Evolutionary conservation across 345 rosid species (phyloP).

Genomic region (Lumnitzera racemosa): DNA sequence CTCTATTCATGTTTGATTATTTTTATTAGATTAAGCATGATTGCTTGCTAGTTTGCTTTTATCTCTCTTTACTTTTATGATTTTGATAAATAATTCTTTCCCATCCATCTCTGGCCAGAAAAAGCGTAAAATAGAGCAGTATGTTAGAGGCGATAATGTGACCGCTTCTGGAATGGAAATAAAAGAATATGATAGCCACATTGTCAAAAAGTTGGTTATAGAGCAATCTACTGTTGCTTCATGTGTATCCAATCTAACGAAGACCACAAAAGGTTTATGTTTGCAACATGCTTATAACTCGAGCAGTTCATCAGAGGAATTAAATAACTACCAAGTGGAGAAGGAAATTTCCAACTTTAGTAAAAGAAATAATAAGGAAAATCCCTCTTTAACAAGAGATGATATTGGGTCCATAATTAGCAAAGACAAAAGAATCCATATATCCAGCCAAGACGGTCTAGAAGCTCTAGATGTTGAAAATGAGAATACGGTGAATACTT

Average conservation of each 20-base stretch:
- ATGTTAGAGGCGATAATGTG: conserved; percentile 7
- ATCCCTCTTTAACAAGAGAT: conserved; percentile 2
- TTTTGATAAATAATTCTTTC: no score
- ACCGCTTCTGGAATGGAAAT: conserved; percentile 10
- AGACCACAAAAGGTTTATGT: conserved; percentile 1
- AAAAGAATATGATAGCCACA: conserved; percentile 14
- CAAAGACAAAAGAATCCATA: conserved; percentile 5
- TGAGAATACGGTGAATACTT: conserved; percentile 7
- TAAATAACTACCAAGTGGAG: conserved; percentile 4
- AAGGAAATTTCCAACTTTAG: not conserved
- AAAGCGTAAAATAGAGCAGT: conserved; percentile 25
- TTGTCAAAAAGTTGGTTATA: conserved; percentile 11
- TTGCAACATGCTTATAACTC: conserved; percentile 5
- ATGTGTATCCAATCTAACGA: conserved; percentile 7
- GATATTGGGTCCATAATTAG: conserved; percentile 5
- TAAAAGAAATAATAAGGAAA: not conserved
- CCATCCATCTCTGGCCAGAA: conserved; percentile 22
- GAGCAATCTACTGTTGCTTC: not conserved
- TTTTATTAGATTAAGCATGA: no score
- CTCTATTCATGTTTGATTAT: no score
- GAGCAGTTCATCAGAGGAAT: conserved; percentile 6
- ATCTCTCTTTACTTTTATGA: no score
- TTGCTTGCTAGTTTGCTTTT: no score
- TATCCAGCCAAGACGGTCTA: conserved; percentile 9
- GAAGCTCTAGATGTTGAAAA: conserved; percentile 5